Base-by-base conservation (phyloP, 228 moss, liverwort and hornwort species). In the Sphagnum fallax region DNA sequence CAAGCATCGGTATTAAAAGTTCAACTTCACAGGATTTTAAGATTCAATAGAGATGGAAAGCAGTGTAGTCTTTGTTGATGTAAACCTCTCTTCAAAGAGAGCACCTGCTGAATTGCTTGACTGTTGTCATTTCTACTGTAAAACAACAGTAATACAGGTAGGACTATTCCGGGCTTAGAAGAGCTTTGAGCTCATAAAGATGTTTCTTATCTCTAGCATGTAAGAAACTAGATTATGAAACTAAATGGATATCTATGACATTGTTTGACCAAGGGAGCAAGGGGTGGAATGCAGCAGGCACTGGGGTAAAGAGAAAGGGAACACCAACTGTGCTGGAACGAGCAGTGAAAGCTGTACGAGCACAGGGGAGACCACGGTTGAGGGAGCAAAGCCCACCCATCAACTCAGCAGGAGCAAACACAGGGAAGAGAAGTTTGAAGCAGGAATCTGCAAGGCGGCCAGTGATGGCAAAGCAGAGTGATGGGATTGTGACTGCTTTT, bases 341-440 rank as follows among this genome's bases (percentile, higher is more conserved):
- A 73, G 95, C 92, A 16, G 90, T 87, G 14, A 95, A 95, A 80
- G 89, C 92, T 75, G 90, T 92, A 67, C 84, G 88, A 53, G 82
- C 92, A 9, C 85, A 90, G 78, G 88, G 88, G 65, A 82, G 86
- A 65, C 86, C 86, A 71, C 80, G 75, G 51, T 63, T 82, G 6
- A 5, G 60, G 4, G 65, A 65, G 6, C 82, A 78, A 55, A 86
- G 74, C 71, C 80, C 53, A 32, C 80, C 86, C 14, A 86, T 79
- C 79, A 86, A 77, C 64, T 86, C 82, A 69, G 77, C 82, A 0
- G 86, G 82, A 10, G 70, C 61, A 48, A 70, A 63, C 61, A 82
- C 86, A 47, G 86, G 86, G 5, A 86, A 82, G 78, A 82, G 86
- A 80, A 86, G 75, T 74, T 66, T 80, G 77, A 86, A 86, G 59